phyloP scores from a whole-genome alignment of 495 filamentous ascomycete genomes.

The Neurospora terricola region DNA sequence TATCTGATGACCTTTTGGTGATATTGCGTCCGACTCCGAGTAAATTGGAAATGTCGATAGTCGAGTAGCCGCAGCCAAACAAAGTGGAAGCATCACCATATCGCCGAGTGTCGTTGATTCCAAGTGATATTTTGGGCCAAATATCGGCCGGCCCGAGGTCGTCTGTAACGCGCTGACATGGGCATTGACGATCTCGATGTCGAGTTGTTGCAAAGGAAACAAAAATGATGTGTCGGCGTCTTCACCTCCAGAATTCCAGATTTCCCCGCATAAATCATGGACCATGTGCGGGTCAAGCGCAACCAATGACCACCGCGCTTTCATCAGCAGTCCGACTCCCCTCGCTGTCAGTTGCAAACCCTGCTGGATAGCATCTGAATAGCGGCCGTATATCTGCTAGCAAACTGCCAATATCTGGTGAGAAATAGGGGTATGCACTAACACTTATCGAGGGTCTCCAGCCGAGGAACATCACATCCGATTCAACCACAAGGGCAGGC shows the following conservation, averaged over 20 bases:
- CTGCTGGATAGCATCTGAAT: not conserved
- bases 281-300: not conserved
- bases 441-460: not conserved
- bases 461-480: not conserved
- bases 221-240: not conserved
- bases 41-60: not conserved
- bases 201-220: not conserved
- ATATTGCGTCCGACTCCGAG: not conserved
- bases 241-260: not conserved
- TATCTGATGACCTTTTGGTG: not conserved
- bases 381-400: not conserved
- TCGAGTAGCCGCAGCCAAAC: not conserved
- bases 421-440: not conserved
- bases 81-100: not conserved
- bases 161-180: no score
- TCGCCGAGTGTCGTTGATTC: not conserved
- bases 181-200: no score
- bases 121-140: not conserved
- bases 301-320: not conserved
- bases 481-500: not conserved
- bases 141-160: no score
- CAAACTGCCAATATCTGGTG: not conserved
- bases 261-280: not conserved
- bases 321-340: not conserved
- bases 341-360: not conserved